These are phyloP conservation scores for Mikania micrantha DNA, from an alignment of 129 eudicot species.

Conservation along the genomic window DNA sequence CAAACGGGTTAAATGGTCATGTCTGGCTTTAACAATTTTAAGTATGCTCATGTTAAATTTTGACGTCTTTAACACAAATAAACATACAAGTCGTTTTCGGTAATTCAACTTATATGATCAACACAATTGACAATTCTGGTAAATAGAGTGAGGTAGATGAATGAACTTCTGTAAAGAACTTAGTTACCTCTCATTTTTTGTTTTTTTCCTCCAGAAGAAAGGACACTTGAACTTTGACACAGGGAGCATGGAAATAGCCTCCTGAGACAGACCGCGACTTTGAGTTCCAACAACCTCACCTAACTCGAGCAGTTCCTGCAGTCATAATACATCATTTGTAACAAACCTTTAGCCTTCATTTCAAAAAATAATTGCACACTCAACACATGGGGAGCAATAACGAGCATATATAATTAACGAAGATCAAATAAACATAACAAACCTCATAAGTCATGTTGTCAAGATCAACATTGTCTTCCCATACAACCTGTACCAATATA, in stretches of 20 bases:
- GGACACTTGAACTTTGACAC: slow-evolving; percentile 72
- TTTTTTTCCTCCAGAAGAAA: slow-evolving; percentile 64
- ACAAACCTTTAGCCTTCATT: slow-evolving; percentile 1
- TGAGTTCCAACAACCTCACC: slow-evolving; percentile 98
- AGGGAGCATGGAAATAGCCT: slow-evolving; percentile 65
- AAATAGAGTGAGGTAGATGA: background rate
- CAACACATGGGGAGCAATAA: slow-evolving; percentile 4
- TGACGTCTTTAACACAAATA: background rate
- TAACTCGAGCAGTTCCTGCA: slow-evolving; percentile 84
- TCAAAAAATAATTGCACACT: background rate
- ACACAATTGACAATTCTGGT: background rate
- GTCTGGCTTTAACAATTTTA: background rate
- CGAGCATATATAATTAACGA: background rate
- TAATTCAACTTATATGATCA: background rate
- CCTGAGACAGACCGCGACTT: slow-evolving; percentile 83
- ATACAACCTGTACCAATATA: slow-evolving; percentile 49
- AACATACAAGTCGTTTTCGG: background rate
- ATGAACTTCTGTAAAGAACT: background rate
- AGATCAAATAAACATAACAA: slow-evolving; percentile 2
- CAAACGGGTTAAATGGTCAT: background rate
- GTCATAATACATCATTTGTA: slow-evolving; percentile 4
- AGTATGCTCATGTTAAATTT: background rate
- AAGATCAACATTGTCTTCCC: slow-evolving; percentile 88
- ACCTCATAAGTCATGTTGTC: slow-evolving; percentile 98
- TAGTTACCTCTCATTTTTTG: slow-evolving; percentile 61